Evolutionary conservation across 106 monocot genomes (phyloP).

Genomic region (Acorus gramineus): DNA sequence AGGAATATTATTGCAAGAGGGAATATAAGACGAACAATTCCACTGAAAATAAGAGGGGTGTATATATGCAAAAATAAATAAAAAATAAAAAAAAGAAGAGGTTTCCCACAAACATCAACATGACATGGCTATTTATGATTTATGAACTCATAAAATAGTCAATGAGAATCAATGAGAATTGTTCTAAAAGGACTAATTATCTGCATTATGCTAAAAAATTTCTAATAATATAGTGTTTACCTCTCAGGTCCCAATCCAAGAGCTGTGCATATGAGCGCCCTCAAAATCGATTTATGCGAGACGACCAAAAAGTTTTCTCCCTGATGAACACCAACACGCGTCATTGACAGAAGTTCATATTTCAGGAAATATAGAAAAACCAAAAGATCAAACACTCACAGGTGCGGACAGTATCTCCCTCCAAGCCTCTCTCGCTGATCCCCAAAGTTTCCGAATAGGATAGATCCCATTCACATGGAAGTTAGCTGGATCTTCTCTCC

Average conservation of each 20-base stretch:
- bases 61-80: no score
- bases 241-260: slow-evolving; percentile 66
- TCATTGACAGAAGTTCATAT: neutral
- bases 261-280: slow-evolving; percentile 68
- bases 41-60: no score
- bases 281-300: slow-evolving; percentile 67
- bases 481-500: slow-evolving; percentile 75
- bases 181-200: no score
- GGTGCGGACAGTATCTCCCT: slow-evolving; percentile 46
- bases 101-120: no score
- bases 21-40: no score
- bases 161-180: no score
- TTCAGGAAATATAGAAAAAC: neutral
- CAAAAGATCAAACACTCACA: slow-evolving; percentile 17
- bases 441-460: slow-evolving; percentile 59
- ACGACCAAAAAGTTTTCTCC: slow-evolving; percentile 61
- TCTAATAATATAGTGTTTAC: slow-evolving; percentile 1
- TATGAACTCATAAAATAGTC: no score
- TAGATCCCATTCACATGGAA: slow-evolving; percentile 62
- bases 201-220: no score
- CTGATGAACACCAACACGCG: slow-evolving; percentile 13
- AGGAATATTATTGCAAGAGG: no score
- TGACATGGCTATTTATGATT: no score
- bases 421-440: slow-evolving; percentile 61
- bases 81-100: no score